A percentile compares a stretch with the other conserved stretches of the same genome.
Evolutionary conservation across 1,139 yeast species (phyloP).

Genomic region (Nematodospora anomalae): DNA sequence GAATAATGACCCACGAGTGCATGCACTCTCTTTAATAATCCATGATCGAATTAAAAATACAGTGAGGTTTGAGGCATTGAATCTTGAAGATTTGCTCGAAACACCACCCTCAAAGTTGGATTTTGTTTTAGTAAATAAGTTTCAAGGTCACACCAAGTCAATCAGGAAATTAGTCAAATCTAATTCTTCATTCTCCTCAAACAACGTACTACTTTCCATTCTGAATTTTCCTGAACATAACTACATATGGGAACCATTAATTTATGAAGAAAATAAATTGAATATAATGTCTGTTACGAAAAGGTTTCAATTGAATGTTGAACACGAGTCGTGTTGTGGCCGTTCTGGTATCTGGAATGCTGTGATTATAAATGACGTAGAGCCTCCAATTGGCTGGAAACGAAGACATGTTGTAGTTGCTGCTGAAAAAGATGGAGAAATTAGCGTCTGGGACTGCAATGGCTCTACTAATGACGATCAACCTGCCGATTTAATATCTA

Average conservation of each 20-base stretch:
- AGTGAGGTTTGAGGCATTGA: conserved; percentile 25
- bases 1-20: conserved; percentile 14
- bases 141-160: conserved; percentile 86
- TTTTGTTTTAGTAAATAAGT: conserved; percentile 40
- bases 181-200: conserved; percentile 24
- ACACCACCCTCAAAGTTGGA: conserved; percentile 13
- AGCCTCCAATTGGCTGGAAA: conserved; percentile 16
- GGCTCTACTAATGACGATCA: conserved; percentile 29
- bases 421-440: conserved; percentile 51
- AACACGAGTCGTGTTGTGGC: conserved; percentile 4
- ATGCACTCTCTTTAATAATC: conserved; percentile 26
- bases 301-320: conserved; percentile 33
- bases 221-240: conserved; percentile 53
- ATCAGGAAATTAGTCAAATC: conserved; percentile 68
- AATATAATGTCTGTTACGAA: conserved; percentile 34
- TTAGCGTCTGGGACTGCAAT: conserved; percentile 69
- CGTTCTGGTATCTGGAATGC: conserved; percentile 29
- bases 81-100: conserved; percentile 7
- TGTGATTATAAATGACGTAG: conserved; percentile 34
- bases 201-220: conserved; percentile 36
- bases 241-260: conserved; percentile 62
- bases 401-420: conserved; percentile 46
- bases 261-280: conserved; percentile 21
- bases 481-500: conserved; percentile 27
- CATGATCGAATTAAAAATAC: conserved; percentile 44